Conservation (phyloP, 257 asterid genomes). For the Lithospermum erythrorhizon region DNA sequence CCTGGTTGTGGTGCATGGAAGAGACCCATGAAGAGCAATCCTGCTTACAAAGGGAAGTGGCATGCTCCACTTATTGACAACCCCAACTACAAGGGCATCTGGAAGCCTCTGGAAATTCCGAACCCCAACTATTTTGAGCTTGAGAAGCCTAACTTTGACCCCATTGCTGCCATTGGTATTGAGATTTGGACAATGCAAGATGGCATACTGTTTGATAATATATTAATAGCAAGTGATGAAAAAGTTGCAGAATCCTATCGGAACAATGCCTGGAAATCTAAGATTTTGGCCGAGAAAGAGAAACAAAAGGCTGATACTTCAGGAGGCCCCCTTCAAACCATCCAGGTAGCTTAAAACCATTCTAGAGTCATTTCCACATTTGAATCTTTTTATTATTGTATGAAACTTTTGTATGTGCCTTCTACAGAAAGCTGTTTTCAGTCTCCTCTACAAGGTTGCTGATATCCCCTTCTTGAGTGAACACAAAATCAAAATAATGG, state of each 20-base stretch:
- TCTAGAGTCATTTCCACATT: neutral
- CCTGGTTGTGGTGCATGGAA: slow-evolving; percentile 99
- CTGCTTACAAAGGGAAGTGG: slow-evolving; percentile 95
- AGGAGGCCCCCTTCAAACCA: slow-evolving; percentile 63
- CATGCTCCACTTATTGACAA: slow-evolving; percentile 70
- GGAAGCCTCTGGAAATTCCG: slow-evolving; percentile 78
- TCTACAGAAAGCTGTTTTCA: slow-evolving; percentile 4
- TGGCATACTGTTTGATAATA: slow-evolving; percentile 82
- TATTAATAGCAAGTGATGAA: slow-evolving; percentile 60
- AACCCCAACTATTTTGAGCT: slow-evolving; percentile 80
- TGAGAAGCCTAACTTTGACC: slow-evolving; percentile 75
- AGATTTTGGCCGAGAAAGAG: slow-evolving; percentile 64
- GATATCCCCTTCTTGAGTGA: slow-evolving; percentile 78
- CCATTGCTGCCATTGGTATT: slow-evolving; percentile 89
- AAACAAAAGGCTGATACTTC: slow-evolving; percentile 52
- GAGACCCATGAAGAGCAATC: slow-evolving; percentile 74
- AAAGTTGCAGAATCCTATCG: slow-evolving; percentile 58
- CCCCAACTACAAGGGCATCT: slow-evolving; percentile 87
- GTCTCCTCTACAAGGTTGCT: slow-evolving; percentile 73
- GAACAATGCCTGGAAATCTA: slow-evolving; percentile 69
- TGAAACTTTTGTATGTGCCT: neutral
- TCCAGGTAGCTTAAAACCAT: slow-evolving; percentile 39
- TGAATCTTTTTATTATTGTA: neutral
- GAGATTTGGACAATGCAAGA: slow-evolving; percentile 99
- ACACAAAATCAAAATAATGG: slow-evolving; percentile 66